Evolutionary conservation across 2,329 filamentous ascomycete genomes (phyloP), one percentile per base, ranked within the genome.

Genomic region (Thelonectria blattea): DNA sequence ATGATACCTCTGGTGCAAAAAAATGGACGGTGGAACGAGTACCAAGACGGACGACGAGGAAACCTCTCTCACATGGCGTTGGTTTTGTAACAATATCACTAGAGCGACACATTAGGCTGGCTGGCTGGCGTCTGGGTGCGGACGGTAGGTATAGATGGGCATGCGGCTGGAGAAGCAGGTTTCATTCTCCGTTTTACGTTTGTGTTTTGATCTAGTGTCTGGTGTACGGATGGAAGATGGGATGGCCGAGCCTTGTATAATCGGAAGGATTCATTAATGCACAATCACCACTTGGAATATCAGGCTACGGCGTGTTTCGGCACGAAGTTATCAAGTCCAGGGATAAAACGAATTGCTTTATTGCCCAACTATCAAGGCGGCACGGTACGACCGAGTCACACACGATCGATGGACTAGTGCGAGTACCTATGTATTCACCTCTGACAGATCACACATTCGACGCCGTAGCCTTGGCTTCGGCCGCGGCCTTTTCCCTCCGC

Each of bases 61-160:
- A 54, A 18, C 55, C 55, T 60, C 58, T 63, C 61, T 60, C 65
- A 59, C 52, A n/a, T 17, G 64, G 65, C 67, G 65, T 66, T 64
- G 64, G 60, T 56, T 47, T 47, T 65, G 62, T 62, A 68, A 49
- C 41, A 59, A 51, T 46, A 56, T 55, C 49, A 57, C 64, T 68
- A 69, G 61, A 70, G 61, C 51, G 56, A 56, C 22, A 37, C 43
- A 39, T 51, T 46, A 24, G 52, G 66, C 60, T 56, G 66, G 59
- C 53, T 32, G 52, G 66, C 60, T 56, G 66, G 59, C 56, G 53
- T 62, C 58, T 56, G 49, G 58, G 9, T 4, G 27, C 27, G 27
- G 27, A 9, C 27, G 52, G 57, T 48, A 61, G 43, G 60, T 53
- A 62, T 39, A 56, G 60, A 42, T 56, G 32, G 45, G 52, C 58